Conservation (phyloP, 2,329 filamentous ascomycete genomes). For the Colletotrichum gigasporum region DNA sequence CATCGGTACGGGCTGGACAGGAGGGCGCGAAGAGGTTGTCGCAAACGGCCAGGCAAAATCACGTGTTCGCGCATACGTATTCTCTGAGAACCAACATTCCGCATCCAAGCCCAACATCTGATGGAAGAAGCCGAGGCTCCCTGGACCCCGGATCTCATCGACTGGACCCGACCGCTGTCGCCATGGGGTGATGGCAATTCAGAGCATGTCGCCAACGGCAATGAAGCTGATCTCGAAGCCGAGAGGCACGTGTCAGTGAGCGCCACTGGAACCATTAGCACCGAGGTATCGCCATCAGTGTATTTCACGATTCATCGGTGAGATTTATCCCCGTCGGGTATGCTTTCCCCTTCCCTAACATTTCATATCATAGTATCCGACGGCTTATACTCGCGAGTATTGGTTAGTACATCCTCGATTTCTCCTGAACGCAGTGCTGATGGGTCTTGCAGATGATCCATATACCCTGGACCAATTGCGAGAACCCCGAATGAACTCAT, state of each 20-base stretch:
- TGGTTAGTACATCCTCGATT: not conserved
- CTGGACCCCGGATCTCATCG: conserved; percentile 26
- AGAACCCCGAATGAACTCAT: conserved; percentile 72
- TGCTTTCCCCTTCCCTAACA: no score
- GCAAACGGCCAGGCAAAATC: not conserved
- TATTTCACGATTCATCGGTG: conserved; percentile 28
- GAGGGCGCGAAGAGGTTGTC: not conserved
- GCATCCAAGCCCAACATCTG: not conserved
- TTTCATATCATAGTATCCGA: not conserved
- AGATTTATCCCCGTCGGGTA: no score
- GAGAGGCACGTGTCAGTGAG: conserved; percentile 14
- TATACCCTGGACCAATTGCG: conserved; percentile 69
- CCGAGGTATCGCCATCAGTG: conserved; percentile 11
- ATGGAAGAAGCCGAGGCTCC: conserved; percentile 23
- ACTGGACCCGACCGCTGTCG: conserved; percentile 28
- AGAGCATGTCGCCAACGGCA: not conserved
- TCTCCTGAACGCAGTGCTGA: not conserved
- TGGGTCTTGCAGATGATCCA: conserved; percentile 45
- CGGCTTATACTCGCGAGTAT: conserved; percentile 24
- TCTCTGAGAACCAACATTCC: not conserved
- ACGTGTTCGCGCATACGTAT: not conserved
- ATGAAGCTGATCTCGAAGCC: conserved; percentile 15
- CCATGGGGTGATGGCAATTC: conserved; percentile 22
- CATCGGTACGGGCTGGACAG: conserved; percentile 1
- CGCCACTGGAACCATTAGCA: conserved; percentile 17